These are phyloP conservation scores for Phytophthora melonis DNA, from an alignment of 352 stramenopile genomes.

Conservation along the genomic window DNA sequence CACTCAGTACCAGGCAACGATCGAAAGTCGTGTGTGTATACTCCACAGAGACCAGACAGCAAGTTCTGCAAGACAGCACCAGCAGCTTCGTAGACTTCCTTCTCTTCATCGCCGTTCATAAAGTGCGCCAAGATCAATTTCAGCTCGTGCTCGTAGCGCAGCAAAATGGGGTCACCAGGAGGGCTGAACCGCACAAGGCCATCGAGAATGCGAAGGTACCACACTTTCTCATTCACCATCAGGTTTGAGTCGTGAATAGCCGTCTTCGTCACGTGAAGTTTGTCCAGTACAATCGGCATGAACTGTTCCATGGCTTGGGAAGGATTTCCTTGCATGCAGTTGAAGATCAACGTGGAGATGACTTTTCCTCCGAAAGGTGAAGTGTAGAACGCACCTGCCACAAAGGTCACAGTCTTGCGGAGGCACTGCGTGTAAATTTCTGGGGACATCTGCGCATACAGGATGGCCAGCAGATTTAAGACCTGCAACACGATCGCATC, in stretches of 20 bases:
- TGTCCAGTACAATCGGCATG: slow-evolving; percentile 57
- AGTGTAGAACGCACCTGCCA: slow-evolving; percentile 70
- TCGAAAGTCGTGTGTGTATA: slow-evolving; percentile 72
- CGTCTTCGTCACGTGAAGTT: slow-evolving; percentile 51
- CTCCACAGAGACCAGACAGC: slow-evolving; percentile 50
- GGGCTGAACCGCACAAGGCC: slow-evolving; percentile 60
- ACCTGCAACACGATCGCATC: slow-evolving; percentile 67
- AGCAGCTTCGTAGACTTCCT: slow-evolving; percentile 67
- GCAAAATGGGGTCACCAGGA: slow-evolving; percentile 34
- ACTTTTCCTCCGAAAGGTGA: slow-evolving; percentile 71
- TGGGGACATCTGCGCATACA: slow-evolving; percentile 75
- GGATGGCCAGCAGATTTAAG: slow-evolving; percentile 64
- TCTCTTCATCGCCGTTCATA: slow-evolving; percentile 54
- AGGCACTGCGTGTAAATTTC: slow-evolving; percentile 63
- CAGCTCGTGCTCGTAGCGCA: slow-evolving; percentile 51
- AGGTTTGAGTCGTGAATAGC: slow-evolving; percentile 41
- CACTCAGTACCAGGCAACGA: slow-evolving; percentile 63
- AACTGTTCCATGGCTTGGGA: slow-evolving; percentile 51
- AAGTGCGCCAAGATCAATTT: slow-evolving; percentile 58
- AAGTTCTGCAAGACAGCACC: slow-evolving; percentile 54
- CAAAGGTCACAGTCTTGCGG: slow-evolving; percentile 63
- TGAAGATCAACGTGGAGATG: slow-evolving; percentile 59
- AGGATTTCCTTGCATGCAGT: slow-evolving; percentile 56
- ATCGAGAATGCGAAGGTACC: slow-evolving; percentile 66
- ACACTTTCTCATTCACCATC: slow-evolving; percentile 75